Percentiles rank a stretch among this genome's conserved stretches.
phyloP scores from a whole-genome alignment of 2,329 filamentous ascomycete genomes.

The Pezicula carpinea region DNA sequence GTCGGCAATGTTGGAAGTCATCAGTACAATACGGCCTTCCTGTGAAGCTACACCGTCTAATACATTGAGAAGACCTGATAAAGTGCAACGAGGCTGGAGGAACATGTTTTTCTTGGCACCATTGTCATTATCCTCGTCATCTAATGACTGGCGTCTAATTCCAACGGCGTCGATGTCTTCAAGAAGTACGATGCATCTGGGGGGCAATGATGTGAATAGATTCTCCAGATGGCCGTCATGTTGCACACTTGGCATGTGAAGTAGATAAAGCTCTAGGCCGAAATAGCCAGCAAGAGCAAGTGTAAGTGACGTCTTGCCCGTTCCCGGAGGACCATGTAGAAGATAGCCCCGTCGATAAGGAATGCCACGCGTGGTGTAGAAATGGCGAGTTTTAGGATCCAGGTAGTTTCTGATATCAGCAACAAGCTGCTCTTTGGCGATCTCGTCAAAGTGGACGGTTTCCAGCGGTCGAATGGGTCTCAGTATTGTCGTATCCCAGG shows the following conservation, averaged over 20 bases:
- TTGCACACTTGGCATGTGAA: slow-evolving; percentile 49
- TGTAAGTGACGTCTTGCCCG: slow-evolving; percentile 88
- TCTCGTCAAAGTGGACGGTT: slow-evolving; percentile 45
- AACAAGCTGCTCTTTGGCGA: slow-evolving; percentile 39
- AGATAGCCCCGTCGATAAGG: slow-evolving; percentile 72
- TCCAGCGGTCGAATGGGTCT: slow-evolving; percentile 45
- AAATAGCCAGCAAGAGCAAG: slow-evolving; percentile 75
- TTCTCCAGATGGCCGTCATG: slow-evolving; percentile 41
- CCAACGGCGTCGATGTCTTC: slow-evolving; percentile 48
- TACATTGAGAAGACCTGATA: slow-evolving; percentile 80
- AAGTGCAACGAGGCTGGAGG: slow-evolving; percentile 53
- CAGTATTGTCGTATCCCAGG: slow-evolving; percentile 44
- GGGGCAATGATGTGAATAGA: slow-evolving; percentile 45
- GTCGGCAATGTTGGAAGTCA: slow-evolving; percentile 96
- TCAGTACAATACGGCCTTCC: slow-evolving; percentile 77
- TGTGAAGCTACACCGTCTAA: slow-evolving; percentile 81
- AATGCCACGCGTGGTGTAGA: slow-evolving; percentile 71
- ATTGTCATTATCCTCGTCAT: slow-evolving; percentile 7
- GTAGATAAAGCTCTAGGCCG: slow-evolving; percentile 45
- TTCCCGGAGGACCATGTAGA: slow-evolving; percentile 69
- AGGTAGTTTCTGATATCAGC: slow-evolving; percentile 46
- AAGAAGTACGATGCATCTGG: slow-evolving; percentile 47
- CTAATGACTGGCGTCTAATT: slow-evolving; percentile 25
- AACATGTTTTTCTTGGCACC: slow-evolving; percentile 9
- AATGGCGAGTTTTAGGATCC: slow-evolving; percentile 67